Percentiles rank a stretch among this genome's conserved stretches.
Conservation (phyloP, 306 rosid species). For the apple (Malus domestica) region ASM211411v1 NC_041803.1:27469001-27469500, state of each 20-base stretch:
- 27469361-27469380: not conserved
- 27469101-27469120: constrained; percentile 90
- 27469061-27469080: constrained; percentile 70
- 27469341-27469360: not conserved
- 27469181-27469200: constrained; percentile 90
- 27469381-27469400: not conserved
- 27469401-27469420: constrained; percentile 21
- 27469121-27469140: constrained; percentile 78
- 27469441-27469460: constrained; percentile 80
- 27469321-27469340: not conserved
- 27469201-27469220: constrained; percentile 71
- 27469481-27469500: constrained; percentile 51
- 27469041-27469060: constrained; percentile 57
- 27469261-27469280: constrained; percentile 53
- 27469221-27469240: constrained; percentile 51
- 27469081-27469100: constrained; percentile 67
- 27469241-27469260: constrained; percentile 83
- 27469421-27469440: constrained; percentile 79
- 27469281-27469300: constrained; percentile 62
- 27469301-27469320: constrained; percentile 53
- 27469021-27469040: constrained; percentile 53
- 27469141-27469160: constrained; percentile 63
- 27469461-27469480: constrained; percentile 45
- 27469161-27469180: constrained; percentile 71
- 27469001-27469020: constrained; percentile 43